Conservation (phyloP, 2,329 filamentous ascomycete species). For the Ilyonectria destructans region DNA sequence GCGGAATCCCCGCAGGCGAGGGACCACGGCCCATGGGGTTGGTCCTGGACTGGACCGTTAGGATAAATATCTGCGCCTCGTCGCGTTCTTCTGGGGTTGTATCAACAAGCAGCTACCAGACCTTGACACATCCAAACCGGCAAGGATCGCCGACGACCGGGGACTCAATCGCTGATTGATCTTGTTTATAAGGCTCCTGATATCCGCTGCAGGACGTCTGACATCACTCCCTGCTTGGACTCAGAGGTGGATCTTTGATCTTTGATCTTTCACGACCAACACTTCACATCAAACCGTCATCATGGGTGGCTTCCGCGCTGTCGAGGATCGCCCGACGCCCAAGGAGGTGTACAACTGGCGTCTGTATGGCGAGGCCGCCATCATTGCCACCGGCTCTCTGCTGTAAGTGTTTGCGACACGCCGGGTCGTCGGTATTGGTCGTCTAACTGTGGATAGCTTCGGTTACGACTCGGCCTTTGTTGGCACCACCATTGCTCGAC, state of each 20-base stretch:
- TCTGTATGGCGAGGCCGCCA: slow-evolving; percentile 63
- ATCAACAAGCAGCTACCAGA: slow-evolving; percentile 16
- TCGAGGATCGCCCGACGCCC: slow-evolving; percentile 71
- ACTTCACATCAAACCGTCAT: slow-evolving; percentile 14
- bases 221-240: neutral
- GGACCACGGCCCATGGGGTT: slow-evolving; percentile 26
- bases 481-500: slow-evolving; percentile 67
- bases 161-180: slow-evolving; percentile 9
- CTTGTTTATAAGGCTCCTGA: slow-evolving; percentile 3
- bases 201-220: neutral
- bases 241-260: neutral
- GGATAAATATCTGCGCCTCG: slow-evolving; percentile 44
- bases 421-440: fast-evolving
- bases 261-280: neutral
- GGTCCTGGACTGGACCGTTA: slow-evolving; percentile 12
- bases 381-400: slow-evolving; percentile 65
- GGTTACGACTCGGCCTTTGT: slow-evolving; percentile 71
- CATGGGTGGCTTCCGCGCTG: slow-evolving; percentile 62
- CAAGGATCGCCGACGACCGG: slow-evolving; percentile 26
- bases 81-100: slow-evolving; percentile 26
- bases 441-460: slow-evolving; percentile 55
- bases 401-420: slow-evolving; percentile 50
- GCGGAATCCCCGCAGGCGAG: slow-evolving; percentile 25
- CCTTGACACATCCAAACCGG: slow-evolving; percentile 17
- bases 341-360: slow-evolving; percentile 70